phyloP scores from a whole-genome alignment of 805 yeast genomes.

The Dipodascus geniculatus region DNA sequence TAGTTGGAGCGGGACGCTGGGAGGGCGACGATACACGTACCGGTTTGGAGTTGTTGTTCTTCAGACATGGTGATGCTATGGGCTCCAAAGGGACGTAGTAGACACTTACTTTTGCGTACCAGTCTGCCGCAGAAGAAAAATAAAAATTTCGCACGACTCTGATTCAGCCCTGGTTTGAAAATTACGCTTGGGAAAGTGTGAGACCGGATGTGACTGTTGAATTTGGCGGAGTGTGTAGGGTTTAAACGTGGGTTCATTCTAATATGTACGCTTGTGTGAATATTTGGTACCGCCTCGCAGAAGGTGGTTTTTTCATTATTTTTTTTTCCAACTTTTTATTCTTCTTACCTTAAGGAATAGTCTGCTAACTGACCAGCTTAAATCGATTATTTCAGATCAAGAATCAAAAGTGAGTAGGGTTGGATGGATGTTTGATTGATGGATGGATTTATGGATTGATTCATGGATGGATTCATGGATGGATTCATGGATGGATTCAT shows the following conservation, averaged over 20 bases:
- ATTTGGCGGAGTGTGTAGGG: neutral
- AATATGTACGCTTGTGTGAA: neutral
- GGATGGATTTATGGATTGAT: neutral
- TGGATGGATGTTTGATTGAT: neutral
- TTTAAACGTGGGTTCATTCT: neutral
- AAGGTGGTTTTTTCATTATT: neutral
- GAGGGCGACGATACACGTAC: neutral
- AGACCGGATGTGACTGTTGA: neutral
- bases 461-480: too few species aligned
- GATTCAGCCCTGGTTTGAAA: neutral
- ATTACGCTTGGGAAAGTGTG: neutral
- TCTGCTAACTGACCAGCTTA: conserved; percentile 17
- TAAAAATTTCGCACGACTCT: neutral
- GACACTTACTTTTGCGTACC: too few species aligned
- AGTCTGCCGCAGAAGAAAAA: too few species aligned
- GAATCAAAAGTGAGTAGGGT: conserved; percentile 10
- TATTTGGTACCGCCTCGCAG: too few species aligned
- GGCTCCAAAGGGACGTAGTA: neutral
- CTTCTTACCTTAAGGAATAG: conserved; percentile 5
- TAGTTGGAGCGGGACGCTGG: neutral
- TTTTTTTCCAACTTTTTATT: neutral
- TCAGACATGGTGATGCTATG: conserved; percentile 15
- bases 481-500: too few species aligned
- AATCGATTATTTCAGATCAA: conserved; percentile 23
- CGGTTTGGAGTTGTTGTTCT: conserved; percentile 9